These are phyloP conservation scores for Phytophthora sojae DNA, from an alignment of 352 stramenopile genomes.

Conservation along the genomic window DNA sequence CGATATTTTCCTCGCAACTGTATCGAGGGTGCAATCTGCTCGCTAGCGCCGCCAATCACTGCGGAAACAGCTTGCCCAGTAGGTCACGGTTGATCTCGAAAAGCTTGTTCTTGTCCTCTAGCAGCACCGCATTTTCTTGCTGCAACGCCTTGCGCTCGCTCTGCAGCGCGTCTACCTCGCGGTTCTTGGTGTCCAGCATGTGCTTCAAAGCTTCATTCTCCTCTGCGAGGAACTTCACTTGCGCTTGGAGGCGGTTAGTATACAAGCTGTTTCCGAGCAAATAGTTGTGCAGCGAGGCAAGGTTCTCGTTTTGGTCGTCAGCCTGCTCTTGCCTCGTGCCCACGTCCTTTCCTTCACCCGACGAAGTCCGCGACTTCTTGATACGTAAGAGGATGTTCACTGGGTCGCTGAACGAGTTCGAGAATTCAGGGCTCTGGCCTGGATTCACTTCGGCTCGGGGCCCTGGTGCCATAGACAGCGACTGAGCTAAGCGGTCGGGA, in stretches of 20 bases:
- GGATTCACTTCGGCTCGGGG: slow-evolving; percentile 31
- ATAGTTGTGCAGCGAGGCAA: slow-evolving; percentile 77
- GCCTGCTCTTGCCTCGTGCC: slow-evolving; percentile 41
- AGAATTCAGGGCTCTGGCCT: slow-evolving; percentile 43
- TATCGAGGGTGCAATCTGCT: slow-evolving; percentile 5
- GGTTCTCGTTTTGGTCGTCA: slow-evolving; percentile 54
- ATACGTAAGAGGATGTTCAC: slow-evolving; percentile 82
- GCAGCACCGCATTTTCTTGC: slow-evolving; percentile 71
- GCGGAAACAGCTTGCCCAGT: slow-evolving; percentile 70
- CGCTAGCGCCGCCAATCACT: slow-evolving; percentile 38
- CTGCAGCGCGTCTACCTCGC: slow-evolving; percentile 61
- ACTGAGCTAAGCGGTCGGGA: slow-evolving; percentile 30
- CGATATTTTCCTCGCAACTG: slow-evolving; percentile 28
- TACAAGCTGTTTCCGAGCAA: slow-evolving; percentile 73
- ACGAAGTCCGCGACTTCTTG: slow-evolving; percentile 69
- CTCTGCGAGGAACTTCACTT: slow-evolving; percentile 69
- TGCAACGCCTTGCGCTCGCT: slow-evolving; percentile 68
- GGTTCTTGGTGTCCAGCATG: slow-evolving; percentile 58
- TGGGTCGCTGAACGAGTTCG: slow-evolving; percentile 73
- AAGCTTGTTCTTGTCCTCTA: slow-evolving; percentile 82
- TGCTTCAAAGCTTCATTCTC: slow-evolving; percentile 70
- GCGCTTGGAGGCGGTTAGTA: slow-evolving; percentile 78
- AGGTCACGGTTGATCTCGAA: slow-evolving; percentile 83
- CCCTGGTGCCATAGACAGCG: slow-evolving; percentile 26
- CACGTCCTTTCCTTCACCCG: slow-evolving; percentile 39